These are phyloP conservation scores for Pochonia chlamydosporia DNA, from an alignment of 2,329 filamentous ascomycete species.

Conservation along the genomic window DNA sequence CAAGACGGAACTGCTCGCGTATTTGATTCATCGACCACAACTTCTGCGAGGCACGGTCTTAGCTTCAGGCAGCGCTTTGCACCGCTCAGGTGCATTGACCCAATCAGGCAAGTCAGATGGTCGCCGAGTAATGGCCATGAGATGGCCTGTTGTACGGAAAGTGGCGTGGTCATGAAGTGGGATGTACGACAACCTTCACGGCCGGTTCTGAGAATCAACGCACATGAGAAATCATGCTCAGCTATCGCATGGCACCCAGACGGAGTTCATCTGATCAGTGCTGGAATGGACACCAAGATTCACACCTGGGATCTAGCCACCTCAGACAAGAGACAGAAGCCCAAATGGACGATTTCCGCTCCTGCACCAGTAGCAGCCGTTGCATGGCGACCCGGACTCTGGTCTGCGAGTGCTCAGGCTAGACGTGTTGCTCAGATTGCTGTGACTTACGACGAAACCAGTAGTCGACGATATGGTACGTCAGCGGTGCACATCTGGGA, in stretches of 20 bases:
- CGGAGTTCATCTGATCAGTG: constrained; percentile 59
- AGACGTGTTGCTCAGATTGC: constrained; percentile 56
- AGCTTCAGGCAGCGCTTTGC: constrained; percentile 44
- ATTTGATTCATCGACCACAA: constrained; percentile 49
- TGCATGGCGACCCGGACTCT: constrained; percentile 58
- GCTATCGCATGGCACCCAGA: constrained; percentile 64
- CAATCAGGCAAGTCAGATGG: constrained; percentile 59
- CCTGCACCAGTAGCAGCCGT: constrained; percentile 55
- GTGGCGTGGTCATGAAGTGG: constrained; percentile 58
- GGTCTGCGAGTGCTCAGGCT: constrained; percentile 58
- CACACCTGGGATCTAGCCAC: constrained; percentile 61
- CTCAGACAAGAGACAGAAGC: constrained; percentile 58
- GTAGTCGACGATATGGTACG: constrained; percentile 47
- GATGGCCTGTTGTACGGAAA: constrained; percentile 60
- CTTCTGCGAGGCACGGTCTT: constrained; percentile 41
- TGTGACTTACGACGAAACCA: constrained; percentile 54
- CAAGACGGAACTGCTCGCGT: constrained; percentile 59
- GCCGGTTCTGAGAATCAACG: constrained; percentile 54
- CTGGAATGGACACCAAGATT: constrained; percentile 54
- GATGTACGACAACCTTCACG: constrained; percentile 50
- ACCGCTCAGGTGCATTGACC: constrained; percentile 31
- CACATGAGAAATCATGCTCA: constrained; percentile 54
- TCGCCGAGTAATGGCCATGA: constrained; percentile 55
- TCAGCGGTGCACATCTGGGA: constrained; percentile 62
- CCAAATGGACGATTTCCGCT: constrained; percentile 55